Evolutionary conservation across 2,329 filamentous ascomycete genomes (phyloP), one percentile per base, ranked within the genome.

Genomic region (Venturia asperata): DNA sequence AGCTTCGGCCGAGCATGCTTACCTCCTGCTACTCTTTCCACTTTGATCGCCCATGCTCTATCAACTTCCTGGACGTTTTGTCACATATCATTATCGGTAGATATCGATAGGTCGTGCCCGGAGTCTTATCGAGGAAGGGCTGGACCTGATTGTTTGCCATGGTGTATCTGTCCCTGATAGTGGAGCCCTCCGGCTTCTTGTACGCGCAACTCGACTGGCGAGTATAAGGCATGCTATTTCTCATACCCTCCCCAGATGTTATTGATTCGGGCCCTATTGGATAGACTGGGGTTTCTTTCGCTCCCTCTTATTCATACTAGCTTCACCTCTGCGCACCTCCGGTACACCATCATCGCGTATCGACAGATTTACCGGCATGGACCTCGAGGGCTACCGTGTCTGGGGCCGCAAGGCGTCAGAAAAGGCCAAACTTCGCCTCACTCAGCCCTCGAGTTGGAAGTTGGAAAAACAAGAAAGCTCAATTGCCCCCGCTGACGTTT

Each of bases 381-480:
- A 21, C 19, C 34, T 27, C 34, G 10, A 17, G 27, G 21, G 34
- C 4, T 61, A 39, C 17, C 39, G n/a, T 27, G 7, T 42, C 7
- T 15, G 56, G 5, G 30, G 56, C 19, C 58, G 58, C 58, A 61
- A 61, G 58, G 58, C 41, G 27, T 61, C 34, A 27, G 41, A 61
- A 34, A 39, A 61, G 15, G 24, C 24, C 49, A 55, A 55, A 55
- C 49, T 55, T 21, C 49, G 49, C 15, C 49, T 55, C 10, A 55
- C 49, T 15, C 49, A 55, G 11, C 49, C 42, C 17, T n/a, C 49
- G 15, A 43, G 42, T 5, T 64, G 62, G 62, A 37, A 64, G 27
- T 45, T 64, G 10, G 42, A 45, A n/a, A 64, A 64, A 45, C 62
- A 64, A 56, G 43, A 37, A 13, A 55, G 45, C 43, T 37, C 21